Base-by-base conservation (phyloP, 441 rosid species). In the Rhodomyrtus psidioides region DNA sequence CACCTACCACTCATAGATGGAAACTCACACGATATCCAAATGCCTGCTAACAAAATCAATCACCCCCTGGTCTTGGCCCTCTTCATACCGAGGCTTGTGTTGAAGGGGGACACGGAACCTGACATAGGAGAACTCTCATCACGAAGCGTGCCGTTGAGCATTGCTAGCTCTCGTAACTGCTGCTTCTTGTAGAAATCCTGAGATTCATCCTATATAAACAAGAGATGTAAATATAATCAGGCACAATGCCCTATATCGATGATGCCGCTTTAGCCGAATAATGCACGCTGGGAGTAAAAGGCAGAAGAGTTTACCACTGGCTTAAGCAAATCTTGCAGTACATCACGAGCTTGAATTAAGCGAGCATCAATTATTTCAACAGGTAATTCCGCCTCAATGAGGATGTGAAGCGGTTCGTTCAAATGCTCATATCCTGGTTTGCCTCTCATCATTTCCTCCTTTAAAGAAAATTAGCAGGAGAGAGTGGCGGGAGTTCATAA, bases 361-460 rank as follows among this genome's bases (percentile, higher is more conserved):
- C 97, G 97, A 83, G 98, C 92, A 88, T 96, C 99, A 51, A 95
- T 92, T 85, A 96, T 94, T 90, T 98, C 98, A 84, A 95, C 93
- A 7, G 98, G 99, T 88, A 98, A 86, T 89, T 98, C 99, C 60
- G 96, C 98, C 93, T 98, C 99, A 60, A 98, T 93, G 89, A 98
- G 92, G 91, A 98, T 94, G 88, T 95, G 99, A 53, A 98, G 97
- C 86, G 96, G 99, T 87, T 98, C 99, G 87, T 94, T 96, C 87
- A 98, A 93, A 92, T 98, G 99, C 85, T 98, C 99, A 86, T 98
- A 98, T n/a, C 99, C 99, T 44, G 96, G 95, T 85, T 96, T 98
- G 81, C 99, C 99, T 90, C 98, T 94, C 99, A 95, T 93, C 91
- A 96, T 89, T 86, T 98, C 99, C 89, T 98, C 99, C 99, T 98